A percentile compares a stretch with the other conserved stretches of the same genome.
Evolutionary conservation across 495 filamentous ascomycete genomes (phyloP).

Genomic region (Aspergillus diversus): DNA sequence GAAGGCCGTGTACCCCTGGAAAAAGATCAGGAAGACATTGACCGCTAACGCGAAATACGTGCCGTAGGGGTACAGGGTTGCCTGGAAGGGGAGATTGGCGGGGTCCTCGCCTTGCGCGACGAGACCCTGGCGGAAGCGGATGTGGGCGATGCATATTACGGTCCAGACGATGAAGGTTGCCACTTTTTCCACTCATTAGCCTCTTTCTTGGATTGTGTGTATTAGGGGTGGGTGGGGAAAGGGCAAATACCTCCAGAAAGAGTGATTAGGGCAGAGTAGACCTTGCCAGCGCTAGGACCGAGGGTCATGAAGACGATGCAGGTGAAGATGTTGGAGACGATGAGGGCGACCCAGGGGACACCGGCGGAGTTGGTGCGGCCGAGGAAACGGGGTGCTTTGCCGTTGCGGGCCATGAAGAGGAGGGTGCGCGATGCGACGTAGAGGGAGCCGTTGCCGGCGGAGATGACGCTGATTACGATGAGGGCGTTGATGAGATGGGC

Average conservation of each 20-base stretch:
- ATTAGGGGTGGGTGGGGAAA: conserved; percentile 20
- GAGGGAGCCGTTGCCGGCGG: conserved; percentile 70
- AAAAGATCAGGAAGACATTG: conserved; percentile 66
- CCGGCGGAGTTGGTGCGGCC: conserved; percentile 64
- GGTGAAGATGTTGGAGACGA: conserved; percentile 66
- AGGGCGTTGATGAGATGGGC: conserved; percentile 73
- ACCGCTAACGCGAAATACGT: conserved; percentile 62
- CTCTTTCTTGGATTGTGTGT: background rate
- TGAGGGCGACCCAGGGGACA: conserved; percentile 65
- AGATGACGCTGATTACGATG: conserved; percentile 69
- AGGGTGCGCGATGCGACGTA: conserved; percentile 70
- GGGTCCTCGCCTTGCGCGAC: conserved; percentile 57
- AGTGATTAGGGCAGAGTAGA: conserved; percentile 49
- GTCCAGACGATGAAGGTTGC: conserved; percentile 72
- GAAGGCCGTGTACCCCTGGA: conserved; percentile 63
- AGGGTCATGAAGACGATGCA: conserved; percentile 70
- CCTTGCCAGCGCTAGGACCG: conserved; percentile 59
- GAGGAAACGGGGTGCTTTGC: conserved; percentile 68
- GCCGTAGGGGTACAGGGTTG: conserved; percentile 63
- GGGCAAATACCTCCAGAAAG: conserved; percentile 43
- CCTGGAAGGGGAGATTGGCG: conserved; percentile 56
- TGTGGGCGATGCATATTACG: conserved; percentile 65
- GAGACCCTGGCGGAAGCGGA: conserved; percentile 65
- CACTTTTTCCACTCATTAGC: conserved; percentile 36
- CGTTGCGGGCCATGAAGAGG: conserved; percentile 65